Evolutionary conservation across 345 rosid species (phyloP), one percentile per base, ranked within the genome.

Genomic region (Lenwebbia sp.): DNA sequence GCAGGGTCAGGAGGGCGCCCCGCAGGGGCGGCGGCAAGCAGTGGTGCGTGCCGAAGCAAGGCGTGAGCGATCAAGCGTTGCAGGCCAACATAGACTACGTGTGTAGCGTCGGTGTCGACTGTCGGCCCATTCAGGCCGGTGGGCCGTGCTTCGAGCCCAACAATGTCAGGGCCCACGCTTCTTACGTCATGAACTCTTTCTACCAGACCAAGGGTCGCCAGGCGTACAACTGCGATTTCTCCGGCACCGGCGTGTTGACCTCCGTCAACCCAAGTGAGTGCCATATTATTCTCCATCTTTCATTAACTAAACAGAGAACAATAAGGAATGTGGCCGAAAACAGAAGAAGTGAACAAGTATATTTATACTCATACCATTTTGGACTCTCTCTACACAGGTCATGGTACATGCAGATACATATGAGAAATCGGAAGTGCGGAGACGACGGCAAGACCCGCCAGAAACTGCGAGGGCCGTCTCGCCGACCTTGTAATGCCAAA

Each of bases 171-270:
- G 83, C 93, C 22, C 99, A 93, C 52, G 96, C 98, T 1, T 90
- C 96, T 0, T 95, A 86, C 70, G 92, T 90, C 83, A 96, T 96
- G 99, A 94, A 94, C 81, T 91, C 96, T 28, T 96, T 87, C 85
- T 96, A 92, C 86, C 93, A 89, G 58, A 82, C 85, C 28, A 87
- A 91, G 17, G 97, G 98, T 1, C 89, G 86, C 78, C 83, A 41
- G 15, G 89, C 88, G 44, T 85, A 57, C 54, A 84, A 83, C 75
- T 95, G 98, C 56, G 87, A 92, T 84, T 95, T 96, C 84, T 81
- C 94, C 4, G 87, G 90, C 56, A 87, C 93, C 2, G 96, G 93
- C 41, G 76, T 88, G 14, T 47, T 95, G 47, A 90, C 92, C 41
- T 28, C 88, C 30, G 13, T n/a, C 33, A 85, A 94, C 84, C 96